Percentiles rank a stretch among this genome's conserved stretches.
Evolutionary conservation across 805 yeast species (phyloP).

Genomic region (Yarrowia sp.): DNA sequence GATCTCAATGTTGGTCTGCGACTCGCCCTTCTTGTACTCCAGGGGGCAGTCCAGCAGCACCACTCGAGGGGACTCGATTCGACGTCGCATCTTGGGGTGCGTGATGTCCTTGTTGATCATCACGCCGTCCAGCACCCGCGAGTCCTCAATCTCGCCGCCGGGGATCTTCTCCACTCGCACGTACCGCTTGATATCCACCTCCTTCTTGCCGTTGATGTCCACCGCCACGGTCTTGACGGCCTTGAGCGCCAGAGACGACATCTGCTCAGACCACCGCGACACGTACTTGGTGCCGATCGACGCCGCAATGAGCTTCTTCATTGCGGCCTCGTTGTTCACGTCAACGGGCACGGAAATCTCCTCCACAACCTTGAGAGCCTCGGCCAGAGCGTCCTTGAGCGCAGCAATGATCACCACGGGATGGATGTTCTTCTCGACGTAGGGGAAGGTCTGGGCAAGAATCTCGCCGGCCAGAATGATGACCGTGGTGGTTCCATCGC

Average conservation of each 20-base stretch:
- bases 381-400: conserved; percentile 85
- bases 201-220: conserved; percentile 62
- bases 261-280: conserved; percentile 84
- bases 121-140: conserved; percentile 87
- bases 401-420: conserved; percentile 97
- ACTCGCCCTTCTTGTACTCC: conserved; percentile 98
- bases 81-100: conserved; percentile 97
- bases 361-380: conserved; percentile 87
- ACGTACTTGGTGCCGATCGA: conserved; percentile 97
- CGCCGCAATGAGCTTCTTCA: conserved; percentile 84
- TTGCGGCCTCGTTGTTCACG: conserved; percentile 79
- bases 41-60: conserved; percentile 93
- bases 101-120: conserved; percentile 94
- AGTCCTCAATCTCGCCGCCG: conserved; percentile 95
- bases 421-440: conserved; percentile 89
- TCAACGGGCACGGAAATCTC: conserved; percentile 86
- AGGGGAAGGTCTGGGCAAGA: conserved; percentile 92
- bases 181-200: conserved; percentile 91
- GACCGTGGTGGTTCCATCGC: conserved; percentile 98
- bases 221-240: conserved; percentile 87
- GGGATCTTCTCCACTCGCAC: conserved; percentile 95
- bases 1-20: conserved; percentile 97
- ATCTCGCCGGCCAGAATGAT: conserved; percentile 97
- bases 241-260: conserved; percentile 86
- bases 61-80: conserved; percentile 86